Percentiles rank a stretch among this genome's conserved stretches.
phyloP scores from a whole-genome alignment of 1,284 basidiomycete genomes.

The Ceratobasidium sp. region DNA sequence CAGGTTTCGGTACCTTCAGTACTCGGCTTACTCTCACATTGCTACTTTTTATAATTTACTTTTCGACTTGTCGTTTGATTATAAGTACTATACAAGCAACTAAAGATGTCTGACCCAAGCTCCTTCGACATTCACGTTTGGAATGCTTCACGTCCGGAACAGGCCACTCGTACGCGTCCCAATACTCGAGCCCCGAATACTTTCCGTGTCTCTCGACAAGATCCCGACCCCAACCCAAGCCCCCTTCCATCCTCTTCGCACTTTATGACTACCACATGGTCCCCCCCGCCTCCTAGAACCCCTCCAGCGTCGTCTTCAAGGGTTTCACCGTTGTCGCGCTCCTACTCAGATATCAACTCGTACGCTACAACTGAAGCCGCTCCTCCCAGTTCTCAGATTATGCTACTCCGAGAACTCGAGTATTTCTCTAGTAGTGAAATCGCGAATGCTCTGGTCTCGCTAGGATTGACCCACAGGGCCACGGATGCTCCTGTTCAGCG shows the following conservation, averaged over 20 bases:
- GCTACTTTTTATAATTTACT: too few species aligned
- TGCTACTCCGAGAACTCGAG: constrained; percentile 12
- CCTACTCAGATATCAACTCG: background rate
- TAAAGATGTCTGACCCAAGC: constrained; percentile 12
- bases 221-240: background rate
- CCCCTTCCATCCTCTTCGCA: background rate
- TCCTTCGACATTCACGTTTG: constrained; percentile 28
- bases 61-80: too few species aligned
- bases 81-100: background rate
- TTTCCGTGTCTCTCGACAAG: constrained; percentile 1
- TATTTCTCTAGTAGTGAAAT: constrained; percentile 75
- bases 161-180: constrained; percentile 21
- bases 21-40: too few species aligned
- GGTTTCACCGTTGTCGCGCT: background rate
- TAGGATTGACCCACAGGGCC: constrained; percentile 54
- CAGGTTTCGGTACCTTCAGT: too few species aligned
- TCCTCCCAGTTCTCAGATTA: constrained; percentile 2
- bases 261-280: background rate
- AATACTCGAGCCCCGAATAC: constrained; percentile 2
- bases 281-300: background rate
- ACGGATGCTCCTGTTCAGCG: constrained; percentile 53
- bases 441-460: constrained; percentile 88
- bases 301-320: too few species aligned
- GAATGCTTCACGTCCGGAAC: constrained; percentile 28
- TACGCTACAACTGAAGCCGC: background rate